phyloP scores from a whole-genome alignment of 495 filamentous ascomycete species.

The Aspergillus egyptiacus region DNA sequence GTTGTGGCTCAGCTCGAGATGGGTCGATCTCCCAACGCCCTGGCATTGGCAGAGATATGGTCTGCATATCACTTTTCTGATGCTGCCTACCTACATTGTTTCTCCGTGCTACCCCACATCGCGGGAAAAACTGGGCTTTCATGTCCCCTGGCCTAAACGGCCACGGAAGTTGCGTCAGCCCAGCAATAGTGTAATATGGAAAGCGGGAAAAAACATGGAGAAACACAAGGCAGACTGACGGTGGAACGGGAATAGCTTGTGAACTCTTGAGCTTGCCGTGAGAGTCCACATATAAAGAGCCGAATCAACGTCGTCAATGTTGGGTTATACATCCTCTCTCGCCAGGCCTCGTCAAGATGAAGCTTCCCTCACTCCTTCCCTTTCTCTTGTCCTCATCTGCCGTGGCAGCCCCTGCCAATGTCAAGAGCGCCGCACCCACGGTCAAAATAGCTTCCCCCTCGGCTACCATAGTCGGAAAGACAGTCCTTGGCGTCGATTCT shows the following conservation, averaged over 20 bases:
- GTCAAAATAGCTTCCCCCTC: conserved; percentile 41
- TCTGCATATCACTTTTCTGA: not conserved
- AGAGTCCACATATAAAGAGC: not conserved
- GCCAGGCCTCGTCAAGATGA: conserved; percentile 8
- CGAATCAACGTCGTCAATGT: not conserved
- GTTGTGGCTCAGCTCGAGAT: not conserved
- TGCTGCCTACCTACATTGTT: not conserved
- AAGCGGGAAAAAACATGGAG: not conserved
- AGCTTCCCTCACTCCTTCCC: conserved; percentile 2
- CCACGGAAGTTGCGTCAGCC: not conserved
- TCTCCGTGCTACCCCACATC: not conserved
- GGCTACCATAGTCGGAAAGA: conserved; percentile 48
- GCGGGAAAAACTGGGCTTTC: not conserved
- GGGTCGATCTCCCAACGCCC: not conserved
- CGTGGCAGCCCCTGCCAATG: conserved; percentile 20
- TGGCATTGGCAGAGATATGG: not conserved
- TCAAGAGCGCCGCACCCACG: conserved; percentile 22
- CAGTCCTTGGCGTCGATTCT: conserved; percentile 31
- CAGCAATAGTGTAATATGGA: not conserved
- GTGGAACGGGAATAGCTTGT: not conserved
- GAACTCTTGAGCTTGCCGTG: not conserved
- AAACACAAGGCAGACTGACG: not conserved
- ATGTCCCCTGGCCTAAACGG: not conserved
- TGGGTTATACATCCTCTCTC: not conserved
- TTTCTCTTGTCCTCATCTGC: conserved; percentile 1